Percentiles rank a stretch among this genome's conserved stretches.
These are phyloP conservation scores for Colletotrichum gloeosporioides DNA, from an alignment of 2,329 filamentous ascomycete genomes.

Conservation along the genomic window DNA sequence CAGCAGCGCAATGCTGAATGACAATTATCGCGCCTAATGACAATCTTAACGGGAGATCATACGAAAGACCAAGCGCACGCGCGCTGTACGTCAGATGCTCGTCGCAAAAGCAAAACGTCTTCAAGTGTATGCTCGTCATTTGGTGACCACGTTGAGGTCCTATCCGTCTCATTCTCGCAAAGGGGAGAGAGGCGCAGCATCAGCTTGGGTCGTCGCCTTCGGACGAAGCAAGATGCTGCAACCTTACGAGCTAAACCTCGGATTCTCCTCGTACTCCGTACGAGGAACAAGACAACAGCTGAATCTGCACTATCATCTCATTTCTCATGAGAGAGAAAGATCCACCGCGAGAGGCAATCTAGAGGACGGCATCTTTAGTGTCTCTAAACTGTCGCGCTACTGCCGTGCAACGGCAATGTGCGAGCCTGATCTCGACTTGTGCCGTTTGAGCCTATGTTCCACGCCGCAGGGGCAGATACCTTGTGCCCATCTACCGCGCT, in stretches of 20 bases:
- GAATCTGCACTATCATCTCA: not conserved
- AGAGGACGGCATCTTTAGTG: not conserved
- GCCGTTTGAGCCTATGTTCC: not conserved
- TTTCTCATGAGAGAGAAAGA: not conserved
- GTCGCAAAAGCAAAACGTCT: not conserved
- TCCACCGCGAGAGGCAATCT: not conserved
- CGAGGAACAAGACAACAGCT: not conserved
- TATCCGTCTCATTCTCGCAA: not conserved
- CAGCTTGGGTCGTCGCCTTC: not conserved
- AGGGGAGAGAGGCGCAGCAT: not conserved
- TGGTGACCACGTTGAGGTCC: not conserved
- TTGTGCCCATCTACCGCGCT: not conserved
- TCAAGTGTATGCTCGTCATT: not conserved
- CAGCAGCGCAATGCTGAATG: not conserved
- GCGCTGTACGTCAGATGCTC: not conserved
- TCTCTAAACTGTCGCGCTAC: not conserved
- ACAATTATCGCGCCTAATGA: not conserved
- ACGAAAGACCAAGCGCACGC: not conserved
- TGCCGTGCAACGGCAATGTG: not conserved
- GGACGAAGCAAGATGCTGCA: not conserved
- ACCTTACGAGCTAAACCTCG: not conserved
- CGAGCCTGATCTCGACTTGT: not conserved
- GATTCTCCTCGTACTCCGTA: not conserved
- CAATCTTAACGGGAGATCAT: not conserved
- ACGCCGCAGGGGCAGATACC: not conserved